Conservation (phyloP, 768 basidiomycete species). For the Agrocybe praecox region DNA sequence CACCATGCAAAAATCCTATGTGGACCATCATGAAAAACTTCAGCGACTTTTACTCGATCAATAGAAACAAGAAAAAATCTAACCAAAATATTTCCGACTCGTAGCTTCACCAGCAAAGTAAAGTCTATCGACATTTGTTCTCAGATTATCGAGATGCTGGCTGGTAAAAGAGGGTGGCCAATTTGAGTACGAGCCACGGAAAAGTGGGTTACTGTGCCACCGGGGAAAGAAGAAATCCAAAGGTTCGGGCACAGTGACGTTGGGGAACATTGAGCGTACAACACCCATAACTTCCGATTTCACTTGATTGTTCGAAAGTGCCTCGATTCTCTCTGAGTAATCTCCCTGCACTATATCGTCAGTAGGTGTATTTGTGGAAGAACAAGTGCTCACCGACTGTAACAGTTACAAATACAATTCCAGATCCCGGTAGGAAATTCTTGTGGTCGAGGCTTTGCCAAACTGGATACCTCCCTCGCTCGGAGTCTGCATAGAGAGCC, state of each 20-base stretch:
- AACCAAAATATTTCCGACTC: constrained; percentile 59
- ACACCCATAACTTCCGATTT: constrained; percentile 57
- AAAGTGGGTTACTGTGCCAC: constrained; percentile 57
- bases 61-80: neutral
- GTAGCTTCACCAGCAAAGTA: constrained; percentile 71
- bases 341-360: constrained; percentile 46
- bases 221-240: constrained; percentile 54
- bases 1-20: constrained; percentile 58
- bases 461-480: constrained; percentile 64
- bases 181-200: constrained; percentile 67
- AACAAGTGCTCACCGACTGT: constrained; percentile 30
- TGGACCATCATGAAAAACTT: neutral
- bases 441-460: constrained; percentile 68
- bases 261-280: constrained; percentile 61
- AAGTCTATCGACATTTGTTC: constrained; percentile 53
- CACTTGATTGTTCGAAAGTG: constrained; percentile 46
- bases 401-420: constrained; percentile 56
- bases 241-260: constrained; percentile 55
- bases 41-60: neutral
- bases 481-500: constrained; percentile 57
- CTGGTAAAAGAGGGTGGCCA: constrained; percentile 67
- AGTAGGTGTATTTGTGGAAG: neutral
- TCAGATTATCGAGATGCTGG: constrained; percentile 55
- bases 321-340: constrained; percentile 60
- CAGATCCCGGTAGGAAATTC: constrained; percentile 61